phyloP scores from a whole-genome alignment of 2,329 filamentous ascomycete genomes.

The Microsporum ferrugineum region DNA sequence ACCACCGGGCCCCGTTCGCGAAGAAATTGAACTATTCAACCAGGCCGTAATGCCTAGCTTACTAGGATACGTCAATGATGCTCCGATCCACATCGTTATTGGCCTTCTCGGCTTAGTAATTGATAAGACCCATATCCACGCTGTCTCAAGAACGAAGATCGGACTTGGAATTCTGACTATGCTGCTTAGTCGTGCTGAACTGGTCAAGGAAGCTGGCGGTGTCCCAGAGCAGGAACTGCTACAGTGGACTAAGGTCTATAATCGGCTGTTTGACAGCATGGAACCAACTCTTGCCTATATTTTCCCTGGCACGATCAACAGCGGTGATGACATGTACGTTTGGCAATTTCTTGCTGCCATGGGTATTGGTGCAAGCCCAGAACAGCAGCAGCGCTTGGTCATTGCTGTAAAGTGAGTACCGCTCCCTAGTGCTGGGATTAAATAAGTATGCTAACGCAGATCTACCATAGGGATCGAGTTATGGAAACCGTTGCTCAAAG shows the following conservation, averaged over 20 bases:
- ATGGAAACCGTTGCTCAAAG: conserved; percentile 86
- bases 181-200: conserved; percentile 84
- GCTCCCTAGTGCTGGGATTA: not conserved
- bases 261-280: conserved; percentile 72
- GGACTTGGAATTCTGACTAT: conserved; percentile 86
- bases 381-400: conserved; percentile 90
- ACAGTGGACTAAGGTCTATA: conserved; percentile 76
- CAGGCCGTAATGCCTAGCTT: conserved; percentile 80
- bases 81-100: conserved; percentile 79
- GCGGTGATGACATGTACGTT: conserved; percentile 87
- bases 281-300: conserved; percentile 74
- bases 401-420: conserved; percentile 68
- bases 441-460: not conserved
- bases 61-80: conserved; percentile 82
- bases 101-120: conserved; percentile 79
- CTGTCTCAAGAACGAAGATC: conserved; percentile 76
- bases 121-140: conserved; percentile 66
- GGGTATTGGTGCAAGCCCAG: conserved; percentile 81
- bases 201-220: conserved; percentile 70
- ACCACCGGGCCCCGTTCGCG: conserved; percentile 65
- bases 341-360: conserved; percentile 97
- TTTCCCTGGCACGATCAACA: conserved; percentile 84
- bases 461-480: conserved; percentile 58
- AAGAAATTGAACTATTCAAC: conserved; percentile 86
- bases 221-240: conserved; percentile 63